Conservation (phyloP, 202 grass and related monocot genomes). For the Setaria viridis region DNA sequence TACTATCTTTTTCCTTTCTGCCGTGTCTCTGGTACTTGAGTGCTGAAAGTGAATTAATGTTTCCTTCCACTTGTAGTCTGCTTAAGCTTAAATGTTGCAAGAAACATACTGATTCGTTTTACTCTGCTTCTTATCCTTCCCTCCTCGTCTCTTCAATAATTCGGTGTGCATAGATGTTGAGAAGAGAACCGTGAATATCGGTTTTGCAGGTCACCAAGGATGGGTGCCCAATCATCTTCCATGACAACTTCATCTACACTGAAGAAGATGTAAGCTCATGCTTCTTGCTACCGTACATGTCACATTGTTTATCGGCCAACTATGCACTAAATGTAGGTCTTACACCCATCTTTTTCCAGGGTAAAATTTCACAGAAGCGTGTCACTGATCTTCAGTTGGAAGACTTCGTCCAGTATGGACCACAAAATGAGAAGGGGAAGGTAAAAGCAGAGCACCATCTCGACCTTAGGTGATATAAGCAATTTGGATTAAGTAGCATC, state of each 20-base stretch:
- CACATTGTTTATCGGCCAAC: background rate
- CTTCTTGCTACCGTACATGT: background rate
- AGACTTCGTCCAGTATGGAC: slow-evolving; percentile 85
- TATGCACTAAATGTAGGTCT: background rate
- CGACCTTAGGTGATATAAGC: background rate
- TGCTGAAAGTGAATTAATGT: background rate
- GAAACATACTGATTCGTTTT: slow-evolving; percentile 52
- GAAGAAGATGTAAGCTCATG: slow-evolving; percentile 66
- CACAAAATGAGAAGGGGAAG: slow-evolving; percentile 67
- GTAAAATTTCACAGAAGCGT: slow-evolving; percentile 61
- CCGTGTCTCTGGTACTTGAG: background rate
- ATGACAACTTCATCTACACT: slow-evolving; percentile 73
- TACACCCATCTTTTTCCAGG: slow-evolving; percentile 46
- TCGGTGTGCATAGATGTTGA: slow-evolving; percentile 62
- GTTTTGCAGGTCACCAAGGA: slow-evolving; percentile 90
- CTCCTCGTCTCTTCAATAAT: slow-evolving; percentile 36
- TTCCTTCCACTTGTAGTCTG: background rate
- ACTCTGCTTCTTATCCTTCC: slow-evolving; percentile 20
- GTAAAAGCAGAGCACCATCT: slow-evolving; percentile 24
- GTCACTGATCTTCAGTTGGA: slow-evolving; percentile 71
- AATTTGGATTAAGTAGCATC: background rate
- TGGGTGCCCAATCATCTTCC: slow-evolving; percentile 75
- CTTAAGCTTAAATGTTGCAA: slow-evolving; percentile 24
- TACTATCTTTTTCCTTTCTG: background rate
- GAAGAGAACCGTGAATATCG: slow-evolving; percentile 58